Percentiles rank a stretch among this genome's conserved stretches.
phyloP scores from a whole-genome alignment of 2,329 filamentous ascomycete species.

The Fusarium lyarnte region DNA sequence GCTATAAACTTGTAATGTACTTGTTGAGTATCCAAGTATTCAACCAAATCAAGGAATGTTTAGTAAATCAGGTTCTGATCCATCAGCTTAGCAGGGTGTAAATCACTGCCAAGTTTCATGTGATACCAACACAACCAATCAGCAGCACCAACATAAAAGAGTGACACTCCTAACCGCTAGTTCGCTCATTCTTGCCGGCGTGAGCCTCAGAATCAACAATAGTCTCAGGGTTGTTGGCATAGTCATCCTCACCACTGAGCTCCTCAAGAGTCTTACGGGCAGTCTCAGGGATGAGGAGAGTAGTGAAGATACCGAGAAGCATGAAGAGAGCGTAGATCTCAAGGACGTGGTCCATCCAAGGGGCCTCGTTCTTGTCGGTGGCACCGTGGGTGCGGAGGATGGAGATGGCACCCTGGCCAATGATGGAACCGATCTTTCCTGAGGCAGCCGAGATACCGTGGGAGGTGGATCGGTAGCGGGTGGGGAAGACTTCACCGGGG shows the following conservation, averaged over 20 bases:
- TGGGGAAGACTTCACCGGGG: conserved; percentile 66
- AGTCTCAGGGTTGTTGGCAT: conserved; percentile 25
- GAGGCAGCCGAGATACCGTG: conserved; percentile 66
- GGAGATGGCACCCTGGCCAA: conserved; percentile 66
- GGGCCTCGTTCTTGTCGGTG: conserved; percentile 52
- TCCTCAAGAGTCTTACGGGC: conserved; percentile 79
- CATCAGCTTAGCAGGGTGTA: neutral
- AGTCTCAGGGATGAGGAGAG: conserved; percentile 77
- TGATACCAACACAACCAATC: neutral
- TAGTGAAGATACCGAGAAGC: conserved; percentile 75
- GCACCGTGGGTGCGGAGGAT: conserved; percentile 61
- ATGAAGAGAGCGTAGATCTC: conserved; percentile 81
- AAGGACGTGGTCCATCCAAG: conserved; percentile 82
- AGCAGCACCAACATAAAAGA: neutral
- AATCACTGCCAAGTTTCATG: conserved; percentile 8
- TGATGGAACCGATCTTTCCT: conserved; percentile 66
- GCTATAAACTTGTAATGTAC: neutral
- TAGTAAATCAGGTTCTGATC: neutral
- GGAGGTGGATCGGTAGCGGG: conserved; percentile 65
- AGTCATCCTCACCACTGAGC: conserved; percentile 55
- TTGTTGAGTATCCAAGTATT: neutral
- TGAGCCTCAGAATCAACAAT: conserved; percentile 21
- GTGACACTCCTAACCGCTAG: conserved; percentile 24
- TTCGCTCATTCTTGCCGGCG: conserved; percentile 23
- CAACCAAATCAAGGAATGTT: conserved; percentile 5